Conservation (phyloP, 202 grass and related monocot genomes). For the Bolboschoenoplectus hybrid region DNA sequence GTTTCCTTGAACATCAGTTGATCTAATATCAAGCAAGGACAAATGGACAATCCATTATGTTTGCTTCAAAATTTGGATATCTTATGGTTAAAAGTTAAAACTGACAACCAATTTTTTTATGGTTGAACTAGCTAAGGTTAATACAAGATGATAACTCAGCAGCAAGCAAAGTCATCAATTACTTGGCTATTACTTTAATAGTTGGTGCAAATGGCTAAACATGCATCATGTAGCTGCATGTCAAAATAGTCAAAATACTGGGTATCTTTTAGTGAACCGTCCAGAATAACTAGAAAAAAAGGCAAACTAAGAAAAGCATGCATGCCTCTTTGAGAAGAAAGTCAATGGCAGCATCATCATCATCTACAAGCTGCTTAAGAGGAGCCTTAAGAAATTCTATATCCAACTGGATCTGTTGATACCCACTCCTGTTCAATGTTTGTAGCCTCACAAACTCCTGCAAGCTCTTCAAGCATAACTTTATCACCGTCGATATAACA, state of each 20-base stretch:
- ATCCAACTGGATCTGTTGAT: slow-evolving; percentile 99
- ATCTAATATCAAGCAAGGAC: neutral
- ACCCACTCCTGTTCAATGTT: slow-evolving; percentile 97
- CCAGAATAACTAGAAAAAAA: slow-evolving; percentile 13
- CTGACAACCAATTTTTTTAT: neutral
- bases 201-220: neutral
- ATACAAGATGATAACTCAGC: neutral
- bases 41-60: neutral
- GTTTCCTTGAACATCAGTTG: neutral
- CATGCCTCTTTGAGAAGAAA: slow-evolving; percentile 98
- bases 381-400: slow-evolving; percentile 93
- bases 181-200: neutral
- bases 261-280: neutral
- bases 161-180: neutral
- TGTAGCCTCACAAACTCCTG: slow-evolving; percentile 99
- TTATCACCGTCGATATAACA: slow-evolving; percentile 83
- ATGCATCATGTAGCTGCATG: neutral
- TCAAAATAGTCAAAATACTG: neutral
- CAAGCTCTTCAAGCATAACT: slow-evolving; percentile 95
- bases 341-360: slow-evolving; percentile 87
- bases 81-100: neutral
- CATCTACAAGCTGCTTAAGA: slow-evolving; percentile 89
- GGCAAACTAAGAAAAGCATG: slow-evolving; percentile 24
- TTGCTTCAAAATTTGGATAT: neutral
- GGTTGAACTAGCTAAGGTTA: neutral